Evolutionary conservation across 2,329 filamentous ascomycete genomes (phyloP).

Genomic region (Trichoderma koningii): DNA sequence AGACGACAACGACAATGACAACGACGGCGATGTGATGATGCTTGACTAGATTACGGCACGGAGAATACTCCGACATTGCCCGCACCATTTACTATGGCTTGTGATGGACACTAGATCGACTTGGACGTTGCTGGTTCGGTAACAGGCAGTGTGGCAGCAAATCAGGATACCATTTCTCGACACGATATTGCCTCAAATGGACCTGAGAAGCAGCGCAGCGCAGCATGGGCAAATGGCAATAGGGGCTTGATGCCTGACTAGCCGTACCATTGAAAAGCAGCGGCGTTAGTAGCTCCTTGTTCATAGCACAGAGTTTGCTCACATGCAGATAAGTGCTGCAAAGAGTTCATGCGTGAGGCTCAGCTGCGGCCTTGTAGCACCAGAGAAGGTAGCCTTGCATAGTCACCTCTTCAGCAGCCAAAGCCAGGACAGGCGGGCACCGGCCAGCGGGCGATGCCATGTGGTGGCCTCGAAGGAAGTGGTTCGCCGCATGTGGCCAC

Average conservation of each 20-base stretch:
- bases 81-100: too few relatives aligned
- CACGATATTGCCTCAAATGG: not conserved
- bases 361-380: not conserved
- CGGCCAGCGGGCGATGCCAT: slow-evolving; percentile 13
- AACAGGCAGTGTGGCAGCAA: not conserved
- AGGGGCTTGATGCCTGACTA: not conserved
- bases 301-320: not conserved
- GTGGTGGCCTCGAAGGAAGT: slow-evolving; percentile 3
- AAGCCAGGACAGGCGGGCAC: not conserved
- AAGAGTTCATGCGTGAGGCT: not conserved
- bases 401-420: not conserved
- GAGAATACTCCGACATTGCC: not conserved
- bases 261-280: not conserved
- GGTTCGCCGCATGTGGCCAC: slow-evolving; percentile 11
- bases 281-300: not conserved
- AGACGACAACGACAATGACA: slow-evolving; percentile 7
- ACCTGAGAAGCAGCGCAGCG: not conserved
- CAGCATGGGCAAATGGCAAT: not conserved
- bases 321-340: not conserved
- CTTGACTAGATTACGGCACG: slow-evolving; percentile 1
- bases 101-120: too few relatives aligned
- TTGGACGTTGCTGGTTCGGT: not conserved
- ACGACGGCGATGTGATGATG: slow-evolving; percentile 15
- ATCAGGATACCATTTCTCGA: not conserved
- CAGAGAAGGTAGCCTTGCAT: slow-evolving; percentile 13